phyloP scores from a whole-genome alignment of 192 early-diverging fungal genomes.

The Phlyctochytrium planicorne region DNA sequence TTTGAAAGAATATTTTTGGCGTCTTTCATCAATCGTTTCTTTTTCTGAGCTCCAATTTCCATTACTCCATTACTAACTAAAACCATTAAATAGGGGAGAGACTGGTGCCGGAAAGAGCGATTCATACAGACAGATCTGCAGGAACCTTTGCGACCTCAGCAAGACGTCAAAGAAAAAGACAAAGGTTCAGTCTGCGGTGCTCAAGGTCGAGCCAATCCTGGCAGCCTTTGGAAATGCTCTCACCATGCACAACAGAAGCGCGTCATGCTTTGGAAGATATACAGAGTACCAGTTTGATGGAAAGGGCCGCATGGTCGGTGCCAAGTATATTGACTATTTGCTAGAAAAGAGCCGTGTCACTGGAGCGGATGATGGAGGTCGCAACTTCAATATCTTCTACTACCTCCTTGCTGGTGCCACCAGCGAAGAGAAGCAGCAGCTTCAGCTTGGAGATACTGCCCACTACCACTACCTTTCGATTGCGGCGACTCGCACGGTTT shows the following conservation, averaged over 20 bases:
- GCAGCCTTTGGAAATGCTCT: constrained; percentile 73
- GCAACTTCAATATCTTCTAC: constrained; percentile 94
- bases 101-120: constrained; percentile 87
- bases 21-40: too few relatives aligned
- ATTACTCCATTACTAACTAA: constrained; percentile 1
- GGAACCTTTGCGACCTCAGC: constrained; percentile 73
- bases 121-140: constrained; percentile 65
- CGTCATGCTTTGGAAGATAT: constrained; percentile 72
- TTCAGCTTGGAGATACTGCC: constrained; percentile 68
- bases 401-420: constrained; percentile 78
- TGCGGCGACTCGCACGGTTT: neutral
- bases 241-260: constrained; percentile 61
- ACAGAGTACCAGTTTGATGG: constrained; percentile 88
- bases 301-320: constrained; percentile 74
- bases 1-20: too few relatives aligned
- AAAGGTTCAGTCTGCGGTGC: constrained; percentile 68
- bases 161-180: constrained; percentile 74
- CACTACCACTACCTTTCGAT: constrained; percentile 55
- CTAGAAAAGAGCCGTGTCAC: constrained; percentile 82
- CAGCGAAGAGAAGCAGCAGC: constrained; percentile 67
- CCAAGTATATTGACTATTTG: constrained; percentile 79
- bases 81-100: constrained; percentile 88
- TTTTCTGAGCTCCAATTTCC: constrained; percentile 10
- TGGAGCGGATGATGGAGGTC: constrained; percentile 58
- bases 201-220: constrained; percentile 67